Base-by-base conservation (phyloP, 2,329 filamentous ascomycete genomes). In the Nectriaceae sp. region DNA sequence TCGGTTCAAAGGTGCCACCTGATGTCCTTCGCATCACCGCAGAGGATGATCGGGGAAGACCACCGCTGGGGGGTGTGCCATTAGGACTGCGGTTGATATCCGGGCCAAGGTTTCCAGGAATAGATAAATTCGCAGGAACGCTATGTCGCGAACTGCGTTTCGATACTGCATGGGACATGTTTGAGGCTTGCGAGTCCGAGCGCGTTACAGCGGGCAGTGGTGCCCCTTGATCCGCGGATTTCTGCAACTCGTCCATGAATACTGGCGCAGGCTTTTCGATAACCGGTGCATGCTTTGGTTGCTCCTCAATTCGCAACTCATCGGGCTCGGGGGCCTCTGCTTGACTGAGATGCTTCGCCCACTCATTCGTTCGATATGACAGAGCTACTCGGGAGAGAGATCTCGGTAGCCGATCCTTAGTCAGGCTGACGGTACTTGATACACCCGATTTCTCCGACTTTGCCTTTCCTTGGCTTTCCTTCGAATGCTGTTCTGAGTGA, bases 291-390 rank as follows among this genome's bases (percentile, higher is more conserved):
- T 42, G 38, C 18, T 24, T 42, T 26, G 38, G 44, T 5, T 48
- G 42, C 58, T 77, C 67, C 53, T 77, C 63, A 4, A 82, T 63
- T 20, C 79, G 74, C 11, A 88, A 66, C 2, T 83, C 79, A 6
- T 90, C 85, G 1, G 79, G 68, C 40, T 84, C 80, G 1, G 90
- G 90, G 4, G 75, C 72, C 15, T 97, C 92, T 5, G 93, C 91
- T 36, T 80, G 74, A 54, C 85, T 84, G 11, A 96, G 76, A 66
- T 96, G 90, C 67, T 96, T 97, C 0, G 91, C 90, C 93, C 93
- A 97, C 70, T 97, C 93, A 56, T 96, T 96, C 2, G 91, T 97
- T 48, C 93, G 83, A 64, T 94, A 96, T 0, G 88, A 89, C 65
- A 90, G 75, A 2, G 91, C 87, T 8, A 96, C 81, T 52, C 83